Conservation (phyloP, 2,329 filamentous ascomycete genomes). For the Colletotrichum sp. region DNA sequence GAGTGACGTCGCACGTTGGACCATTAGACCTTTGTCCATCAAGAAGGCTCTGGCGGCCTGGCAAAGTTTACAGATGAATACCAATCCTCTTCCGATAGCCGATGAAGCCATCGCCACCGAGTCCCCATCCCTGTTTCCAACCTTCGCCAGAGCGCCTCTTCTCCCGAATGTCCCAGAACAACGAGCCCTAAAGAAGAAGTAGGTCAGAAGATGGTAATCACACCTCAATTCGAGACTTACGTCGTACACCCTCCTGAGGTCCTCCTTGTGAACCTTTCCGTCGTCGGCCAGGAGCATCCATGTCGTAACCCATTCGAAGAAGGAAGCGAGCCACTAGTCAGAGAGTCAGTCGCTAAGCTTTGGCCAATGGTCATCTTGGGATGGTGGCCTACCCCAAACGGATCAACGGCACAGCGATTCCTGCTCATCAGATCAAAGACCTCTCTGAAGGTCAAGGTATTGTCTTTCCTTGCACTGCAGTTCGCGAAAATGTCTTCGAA, state of each 20-base stretch:
- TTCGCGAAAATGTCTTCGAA: conserved; percentile 54
- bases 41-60: background rate
- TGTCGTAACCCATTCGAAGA: conserved; percentile 46
- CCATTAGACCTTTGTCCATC: accelerated
- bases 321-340: conserved; percentile 18
- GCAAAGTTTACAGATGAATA: background rate
- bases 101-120: background rate
- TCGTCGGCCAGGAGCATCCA: conserved; percentile 59
- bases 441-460: conserved; percentile 38
- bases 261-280: conserved; percentile 59
- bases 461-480: conserved; percentile 38
- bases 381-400: conserved; percentile 40
- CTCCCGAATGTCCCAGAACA: conserved; percentile 23
- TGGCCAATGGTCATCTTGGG: accelerated
- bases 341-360: background rate
- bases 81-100: background rate
- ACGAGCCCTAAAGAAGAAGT: conserved; percentile 32
- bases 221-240: conserved; percentile 28
- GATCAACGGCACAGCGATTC: conserved; percentile 41
- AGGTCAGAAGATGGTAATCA: no score
- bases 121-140: conserved; percentile 7
- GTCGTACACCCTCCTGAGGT: conserved; percentile 56
- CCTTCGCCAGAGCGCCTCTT: background rate
- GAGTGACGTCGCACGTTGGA: background rate
- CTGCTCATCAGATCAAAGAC: conserved; percentile 37